A percentile compares a stretch with the other conserved stretches of the same genome.
Evolutionary conservation across 352 stramenopile species (phyloP).

Genomic region (Phytophthora kernoviae): DNA sequence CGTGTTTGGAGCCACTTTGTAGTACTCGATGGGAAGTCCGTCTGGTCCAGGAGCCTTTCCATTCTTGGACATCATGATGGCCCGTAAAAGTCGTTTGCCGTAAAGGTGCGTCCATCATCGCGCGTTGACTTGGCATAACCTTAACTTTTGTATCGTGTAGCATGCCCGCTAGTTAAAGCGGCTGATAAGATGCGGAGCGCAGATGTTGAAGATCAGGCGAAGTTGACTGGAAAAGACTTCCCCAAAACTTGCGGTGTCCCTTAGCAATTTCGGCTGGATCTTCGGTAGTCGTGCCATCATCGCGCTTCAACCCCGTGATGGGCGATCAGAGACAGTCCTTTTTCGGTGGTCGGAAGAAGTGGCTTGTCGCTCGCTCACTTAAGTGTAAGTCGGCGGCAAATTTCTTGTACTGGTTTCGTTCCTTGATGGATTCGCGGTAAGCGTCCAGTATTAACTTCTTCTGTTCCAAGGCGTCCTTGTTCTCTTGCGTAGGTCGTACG

Average conservation of each 20-base stretch:
- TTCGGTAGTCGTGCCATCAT: slow-evolving; percentile 6
- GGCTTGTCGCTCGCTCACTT: slow-evolving; percentile 6
- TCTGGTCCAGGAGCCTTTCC: slow-evolving; percentile 2
- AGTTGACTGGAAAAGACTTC: slow-evolving; percentile 15
- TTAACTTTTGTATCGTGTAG: not conserved
- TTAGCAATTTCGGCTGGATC: slow-evolving; percentile 3
- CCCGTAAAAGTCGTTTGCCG: slow-evolving; percentile 16
- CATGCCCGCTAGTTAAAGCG: not conserved
- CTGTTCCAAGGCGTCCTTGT: slow-evolving; percentile 2
- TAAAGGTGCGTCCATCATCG: slow-evolving; percentile 12
- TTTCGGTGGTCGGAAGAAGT: slow-evolving; percentile 18
- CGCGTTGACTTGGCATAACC: not conserved
- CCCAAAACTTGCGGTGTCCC: slow-evolving; percentile 8
- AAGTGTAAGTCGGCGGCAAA: slow-evolving; percentile 17
- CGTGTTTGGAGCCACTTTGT: slow-evolving; percentile 6
- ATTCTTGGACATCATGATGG: slow-evolving; percentile 9
- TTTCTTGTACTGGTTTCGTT: slow-evolving; percentile 13
- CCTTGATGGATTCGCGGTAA: not conserved
- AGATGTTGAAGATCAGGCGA: slow-evolving; percentile 11
- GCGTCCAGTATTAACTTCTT: slow-evolving; percentile 1
- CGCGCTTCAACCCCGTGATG: slow-evolving; percentile 1
- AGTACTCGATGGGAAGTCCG: slow-evolving; percentile 7
- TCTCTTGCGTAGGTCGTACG: not conserved
- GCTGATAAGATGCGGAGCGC: slow-evolving; percentile 2
- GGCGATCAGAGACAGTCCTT: slow-evolving; percentile 7